These are phyloP conservation scores for Isabelozyma rhagii DNA, from an alignment of 805 yeast species.

Conservation along the genomic window DNA sequence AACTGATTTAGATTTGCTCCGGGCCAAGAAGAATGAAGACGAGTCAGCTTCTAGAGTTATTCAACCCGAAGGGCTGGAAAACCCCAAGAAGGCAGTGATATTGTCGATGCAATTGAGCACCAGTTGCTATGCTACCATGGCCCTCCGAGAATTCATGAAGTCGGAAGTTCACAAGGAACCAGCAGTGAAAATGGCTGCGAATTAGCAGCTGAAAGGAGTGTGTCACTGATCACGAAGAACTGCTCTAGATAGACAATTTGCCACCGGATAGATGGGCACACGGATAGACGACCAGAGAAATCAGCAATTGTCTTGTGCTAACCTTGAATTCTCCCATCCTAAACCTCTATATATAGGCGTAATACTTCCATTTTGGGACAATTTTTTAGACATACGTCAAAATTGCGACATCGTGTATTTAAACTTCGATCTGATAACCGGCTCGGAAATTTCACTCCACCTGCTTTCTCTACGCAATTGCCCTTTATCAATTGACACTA, in stretches of 20 bases:
- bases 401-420: background rate
- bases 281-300: too few species aligned
- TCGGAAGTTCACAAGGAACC: slow-evolving; percentile 37
- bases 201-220: background rate
- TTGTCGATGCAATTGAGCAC: slow-evolving; percentile 75
- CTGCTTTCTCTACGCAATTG: background rate
- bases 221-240: too few species aligned
- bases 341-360: background rate
- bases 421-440: background rate
- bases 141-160: slow-evolving; percentile 84
- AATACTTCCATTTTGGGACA: background rate
- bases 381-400: background rate
- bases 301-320: too few species aligned
- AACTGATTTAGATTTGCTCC: slow-evolving; percentile 64
- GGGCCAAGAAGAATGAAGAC: slow-evolving; percentile 15
- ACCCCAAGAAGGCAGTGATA: slow-evolving; percentile 60
- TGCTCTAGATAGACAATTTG: background rate
- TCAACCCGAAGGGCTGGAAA: slow-evolving; percentile 34
- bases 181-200: background rate
- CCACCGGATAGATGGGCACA: background rate
- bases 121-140: slow-evolving; percentile 97
- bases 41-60: slow-evolving; percentile 21
- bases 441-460: background rate
- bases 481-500: background rate
- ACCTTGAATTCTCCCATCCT: too few species aligned